These are phyloP conservation scores for Kodamaea laetipori DNA, from an alignment of 805 yeast genomes.

Conservation along the genomic window DNA sequence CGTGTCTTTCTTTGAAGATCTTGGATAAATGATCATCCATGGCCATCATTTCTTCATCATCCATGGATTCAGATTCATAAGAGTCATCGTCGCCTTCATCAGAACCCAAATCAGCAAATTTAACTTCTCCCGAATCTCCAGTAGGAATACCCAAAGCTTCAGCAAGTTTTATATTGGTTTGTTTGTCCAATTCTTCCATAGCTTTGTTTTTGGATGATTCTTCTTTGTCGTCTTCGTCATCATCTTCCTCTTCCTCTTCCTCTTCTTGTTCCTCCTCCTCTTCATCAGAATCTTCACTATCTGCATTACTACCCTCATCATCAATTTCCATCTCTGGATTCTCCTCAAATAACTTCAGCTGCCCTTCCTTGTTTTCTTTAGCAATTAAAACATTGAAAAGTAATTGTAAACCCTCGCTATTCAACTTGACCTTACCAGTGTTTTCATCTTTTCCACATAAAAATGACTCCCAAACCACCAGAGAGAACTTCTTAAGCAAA, in stretches of 20 bases:
- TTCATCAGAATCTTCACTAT: conserved; percentile 20
- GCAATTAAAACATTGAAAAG: conserved; percentile 45
- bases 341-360: conserved; percentile 69
- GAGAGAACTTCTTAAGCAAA: conserved; percentile 39
- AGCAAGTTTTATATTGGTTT: conserved; percentile 65
- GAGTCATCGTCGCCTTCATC: conserved; percentile 43
- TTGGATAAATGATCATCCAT: conserved; percentile 80
- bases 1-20: conserved; percentile 82
- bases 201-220: conserved; percentile 18
- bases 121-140: conserved; percentile 44
- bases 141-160: conserved; percentile 69
- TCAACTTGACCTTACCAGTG: conserved; percentile 27
- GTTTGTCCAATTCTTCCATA: conserved; percentile 32
- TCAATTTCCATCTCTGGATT: conserved; percentile 40
- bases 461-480: conserved; percentile 44
- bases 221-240: conserved; percentile 23
- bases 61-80: conserved; percentile 76
- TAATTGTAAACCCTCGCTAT: conserved; percentile 36
- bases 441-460: conserved; percentile 33
- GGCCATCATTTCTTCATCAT: conserved; percentile 95
- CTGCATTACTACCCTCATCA: conserved; percentile 32
- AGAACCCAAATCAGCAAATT: conserved; percentile 40
- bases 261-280: conserved; percentile 27
- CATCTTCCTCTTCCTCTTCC: conserved; percentile 28
- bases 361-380: conserved; percentile 82